Conservation (phyloP, 345 rosid genomes). For the Eucalyptus melliodora region DNA sequence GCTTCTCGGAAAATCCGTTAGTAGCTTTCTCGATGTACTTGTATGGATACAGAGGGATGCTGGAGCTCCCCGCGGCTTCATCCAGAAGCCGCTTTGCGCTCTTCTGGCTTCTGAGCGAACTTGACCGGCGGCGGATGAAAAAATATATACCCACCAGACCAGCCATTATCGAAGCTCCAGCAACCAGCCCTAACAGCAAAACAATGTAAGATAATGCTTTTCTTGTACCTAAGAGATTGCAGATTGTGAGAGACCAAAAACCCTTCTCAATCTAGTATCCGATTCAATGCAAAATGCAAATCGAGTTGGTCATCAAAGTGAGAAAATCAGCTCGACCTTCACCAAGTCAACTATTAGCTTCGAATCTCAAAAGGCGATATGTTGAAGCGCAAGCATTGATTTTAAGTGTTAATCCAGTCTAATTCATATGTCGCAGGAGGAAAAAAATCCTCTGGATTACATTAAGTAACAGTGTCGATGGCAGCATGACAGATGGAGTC, state of each 20-base stretch:
- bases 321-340: neutral
- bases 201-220: neutral
- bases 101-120: constrained; percentile 25
- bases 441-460: neutral
- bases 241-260: neutral
- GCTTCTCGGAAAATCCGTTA: constrained; percentile 57
- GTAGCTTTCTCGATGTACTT: constrained; percentile 84
- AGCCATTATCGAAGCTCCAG: constrained; percentile 44
- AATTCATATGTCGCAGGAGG: neutral
- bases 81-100: constrained; percentile 67
- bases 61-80: constrained; percentile 78
- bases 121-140: constrained; percentile 26
- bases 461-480: neutral
- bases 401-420: neutral
- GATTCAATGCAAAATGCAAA: neutral
- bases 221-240: neutral
- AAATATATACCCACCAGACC: constrained; percentile 29
- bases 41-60: constrained; percentile 52
- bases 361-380: neutral
- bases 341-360: neutral
- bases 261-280: neutral
- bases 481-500: neutral
- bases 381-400: neutral
- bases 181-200: constrained; percentile 33
- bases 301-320: neutral